Evolutionary conservation across 1,139 yeast species (phyloP).

Genomic region (Pichia sp.): DNA sequence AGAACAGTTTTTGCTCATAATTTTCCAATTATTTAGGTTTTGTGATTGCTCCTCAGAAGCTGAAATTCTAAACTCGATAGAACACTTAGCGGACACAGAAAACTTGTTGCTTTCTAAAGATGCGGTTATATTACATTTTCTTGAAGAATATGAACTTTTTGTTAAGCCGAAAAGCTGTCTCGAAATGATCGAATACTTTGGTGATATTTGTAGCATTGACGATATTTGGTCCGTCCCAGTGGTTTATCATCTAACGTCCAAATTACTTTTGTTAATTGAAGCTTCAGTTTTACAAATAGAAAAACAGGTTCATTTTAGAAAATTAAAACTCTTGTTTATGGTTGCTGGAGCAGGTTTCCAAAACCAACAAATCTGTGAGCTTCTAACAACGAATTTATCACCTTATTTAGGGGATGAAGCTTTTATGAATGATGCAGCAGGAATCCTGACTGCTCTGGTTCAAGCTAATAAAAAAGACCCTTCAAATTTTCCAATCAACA

Average conservation of each 20-base stretch:
- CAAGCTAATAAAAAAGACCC: neutral
- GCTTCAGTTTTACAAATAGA: slow-evolving; percentile 26
- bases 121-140: slow-evolving; percentile 4
- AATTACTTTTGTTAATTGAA: slow-evolving; percentile 30
- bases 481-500: neutral
- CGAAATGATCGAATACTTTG: slow-evolving; percentile 12
- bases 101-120: slow-evolving; percentile 4
- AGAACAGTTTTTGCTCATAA: slow-evolving; percentile 31
- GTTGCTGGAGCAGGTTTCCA: slow-evolving; percentile 25
- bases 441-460: slow-evolving; percentile 19
- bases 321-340: slow-evolving; percentile 35
- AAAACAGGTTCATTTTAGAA: slow-evolving; percentile 31
- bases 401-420: slow-evolving; percentile 21
- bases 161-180: slow-evolving; percentile 20
- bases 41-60: slow-evolving; percentile 31
- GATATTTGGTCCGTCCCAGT: slow-evolving; percentile 35
- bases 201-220: slow-evolving; percentile 8
- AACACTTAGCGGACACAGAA: no score
- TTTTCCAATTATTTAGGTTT: slow-evolving; percentile 32
- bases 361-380: slow-evolving; percentile 21
- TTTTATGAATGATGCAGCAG: slow-evolving; percentile 29
- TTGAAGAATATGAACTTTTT: slow-evolving; percentile 15
- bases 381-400: slow-evolving; percentile 27
- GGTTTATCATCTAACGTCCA: slow-evolving; percentile 36
- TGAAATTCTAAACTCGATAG: no score